Percentiles rank a stretch among this genome's conserved stretches.
Conservation (phyloP, 495 filamentous ascomycete species). For the Astrothelium macrocarpum region DNA sequence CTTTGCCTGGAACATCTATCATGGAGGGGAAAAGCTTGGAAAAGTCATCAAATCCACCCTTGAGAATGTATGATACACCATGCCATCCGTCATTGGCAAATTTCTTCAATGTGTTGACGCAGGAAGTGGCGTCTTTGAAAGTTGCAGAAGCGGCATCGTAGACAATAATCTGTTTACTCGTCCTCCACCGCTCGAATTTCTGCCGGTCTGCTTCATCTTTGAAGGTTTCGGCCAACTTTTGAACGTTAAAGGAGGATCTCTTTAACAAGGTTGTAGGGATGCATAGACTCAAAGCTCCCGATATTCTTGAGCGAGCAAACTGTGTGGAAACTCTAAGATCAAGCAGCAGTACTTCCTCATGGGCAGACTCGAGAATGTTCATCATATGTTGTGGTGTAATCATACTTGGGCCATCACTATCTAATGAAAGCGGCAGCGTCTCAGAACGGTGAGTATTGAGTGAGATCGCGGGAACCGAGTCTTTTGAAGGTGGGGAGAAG, state of each 20-base stretch:
- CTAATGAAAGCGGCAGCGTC: slow-evolving; percentile 44
- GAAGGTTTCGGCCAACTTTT: slow-evolving; percentile 83
- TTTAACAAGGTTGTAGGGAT: slow-evolving; percentile 93
- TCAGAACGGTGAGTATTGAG: slow-evolving; percentile 40
- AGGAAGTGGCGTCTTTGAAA: slow-evolving; percentile 64
- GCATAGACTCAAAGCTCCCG: slow-evolving; percentile 78
- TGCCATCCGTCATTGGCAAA: slow-evolving; percentile 77
- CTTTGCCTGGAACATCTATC: slow-evolving; percentile 30
- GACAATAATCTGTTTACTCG: slow-evolving; percentile 66
- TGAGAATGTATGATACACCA: slow-evolving; percentile 62
- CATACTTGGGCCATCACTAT: slow-evolving; percentile 38
- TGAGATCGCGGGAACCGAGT: background rate
- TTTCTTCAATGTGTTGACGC: slow-evolving; percentile 82
- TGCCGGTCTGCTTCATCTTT: slow-evolving; percentile 60
- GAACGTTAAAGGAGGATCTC: slow-evolving; percentile 79
- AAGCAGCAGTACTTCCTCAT: slow-evolving; percentile 58
- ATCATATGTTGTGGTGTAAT: slow-evolving; percentile 56
- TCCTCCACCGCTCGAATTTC: slow-evolving; percentile 68
- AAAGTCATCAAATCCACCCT: slow-evolving; percentile 46
- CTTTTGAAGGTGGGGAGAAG: background rate
- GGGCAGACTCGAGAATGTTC: slow-evolving; percentile 50
- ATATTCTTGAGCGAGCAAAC: slow-evolving; percentile 63
- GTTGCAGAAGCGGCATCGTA: slow-evolving; percentile 74
- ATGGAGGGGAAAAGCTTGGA: slow-evolving; percentile 41
- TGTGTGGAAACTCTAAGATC: slow-evolving; percentile 83